Base-by-base conservation (phyloP, 805 yeast genomes). In the Ascoidea rubescens region DNA sequence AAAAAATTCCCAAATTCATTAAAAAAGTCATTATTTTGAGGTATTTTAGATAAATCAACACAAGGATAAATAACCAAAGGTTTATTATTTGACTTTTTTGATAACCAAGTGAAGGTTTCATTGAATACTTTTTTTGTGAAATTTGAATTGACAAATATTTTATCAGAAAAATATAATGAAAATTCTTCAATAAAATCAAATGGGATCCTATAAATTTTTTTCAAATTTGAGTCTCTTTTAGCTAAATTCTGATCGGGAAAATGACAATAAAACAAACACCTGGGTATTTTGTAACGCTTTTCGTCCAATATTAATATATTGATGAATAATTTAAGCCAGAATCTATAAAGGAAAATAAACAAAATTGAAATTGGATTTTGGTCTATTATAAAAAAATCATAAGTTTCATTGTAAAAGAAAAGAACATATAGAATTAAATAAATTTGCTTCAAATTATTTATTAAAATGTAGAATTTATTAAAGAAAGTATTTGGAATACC, bases 171-270 rank as follows among this genome's bases (percentile, higher is more conserved):
- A 21, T 80, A 72, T 33, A 95, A 88, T 1, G 95, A 76, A 67
- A 84, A 72, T 58, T 87, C 88, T 67, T 93, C 99, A 28, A 85
- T 67, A n/a, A 68, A 58, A 65, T 93, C 96, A 65, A 93, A 91
- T 1, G 96, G 93, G 4, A 75, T 51, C 56, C 99, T 72, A 66
- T 93, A 93, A 0, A 85, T 50, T 54, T 67, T 69, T 59, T 88
- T 82, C 6, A 84, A 31, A 6, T 30, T 33, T 4, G 45, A 32
- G 2, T 74, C 69, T 51, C 82, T 82, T 17, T 70, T 69, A 0
- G 96, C 83, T 47, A 91, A 69, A 49, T 84, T 71, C 62, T 84
- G 84, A 65, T 93, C 99, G 0, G 99, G 99, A 65, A 91, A 91
- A 69, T 93, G 99, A 61, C 99, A 90, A 66, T 93, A 93, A 63